Conservation (phyloP, 495 filamentous ascomycete genomes). For the Immersiella caudata region DNA sequence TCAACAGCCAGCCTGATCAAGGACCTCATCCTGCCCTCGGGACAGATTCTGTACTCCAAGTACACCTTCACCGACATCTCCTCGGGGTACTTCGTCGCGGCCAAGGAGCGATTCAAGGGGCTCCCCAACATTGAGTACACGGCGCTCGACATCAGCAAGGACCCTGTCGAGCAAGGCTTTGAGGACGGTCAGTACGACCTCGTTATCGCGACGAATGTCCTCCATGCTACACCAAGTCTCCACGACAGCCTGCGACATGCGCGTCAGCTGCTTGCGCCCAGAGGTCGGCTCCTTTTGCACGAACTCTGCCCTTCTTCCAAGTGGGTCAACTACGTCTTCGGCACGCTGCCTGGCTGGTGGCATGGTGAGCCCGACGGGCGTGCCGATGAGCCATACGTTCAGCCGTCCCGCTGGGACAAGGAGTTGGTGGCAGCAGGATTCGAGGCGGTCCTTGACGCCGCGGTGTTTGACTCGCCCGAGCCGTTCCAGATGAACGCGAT, state of each 20-base stretch:
- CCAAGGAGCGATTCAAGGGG: slow-evolving; percentile 46
- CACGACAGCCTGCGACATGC: slow-evolving; percentile 38
- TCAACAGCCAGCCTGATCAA: slow-evolving; percentile 47
- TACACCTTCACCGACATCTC: slow-evolving; percentile 61
- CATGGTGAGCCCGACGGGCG: slow-evolving; percentile 45
- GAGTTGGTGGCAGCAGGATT: no score
- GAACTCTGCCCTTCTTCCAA: slow-evolving; percentile 40
- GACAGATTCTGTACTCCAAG: slow-evolving; percentile 28
- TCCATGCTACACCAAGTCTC: slow-evolving; percentile 50
- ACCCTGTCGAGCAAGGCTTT: slow-evolving; percentile 55
- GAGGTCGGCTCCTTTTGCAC: slow-evolving; percentile 43
- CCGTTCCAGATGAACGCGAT: no score
- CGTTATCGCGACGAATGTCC: slow-evolving; percentile 56
- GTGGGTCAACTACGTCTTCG: slow-evolving; percentile 41
- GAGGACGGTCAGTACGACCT: slow-evolving; percentile 53
- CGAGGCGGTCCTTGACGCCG: neutral
- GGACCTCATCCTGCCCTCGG: slow-evolving; percentile 34
- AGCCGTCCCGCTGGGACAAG: no score
- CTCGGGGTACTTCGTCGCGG: slow-evolving; percentile 53
- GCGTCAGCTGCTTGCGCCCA: slow-evolving; percentile 42
- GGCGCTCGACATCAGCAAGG: slow-evolving; percentile 52
- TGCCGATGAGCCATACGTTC: no score
- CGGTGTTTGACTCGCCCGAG: no score
- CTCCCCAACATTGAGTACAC: slow-evolving; percentile 47
- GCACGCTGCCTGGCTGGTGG: slow-evolving; percentile 39